These are phyloP conservation scores for Xylaria scruposa DNA, from an alignment of 495 filamentous ascomycete genomes.

Conservation along the genomic window DNA sequence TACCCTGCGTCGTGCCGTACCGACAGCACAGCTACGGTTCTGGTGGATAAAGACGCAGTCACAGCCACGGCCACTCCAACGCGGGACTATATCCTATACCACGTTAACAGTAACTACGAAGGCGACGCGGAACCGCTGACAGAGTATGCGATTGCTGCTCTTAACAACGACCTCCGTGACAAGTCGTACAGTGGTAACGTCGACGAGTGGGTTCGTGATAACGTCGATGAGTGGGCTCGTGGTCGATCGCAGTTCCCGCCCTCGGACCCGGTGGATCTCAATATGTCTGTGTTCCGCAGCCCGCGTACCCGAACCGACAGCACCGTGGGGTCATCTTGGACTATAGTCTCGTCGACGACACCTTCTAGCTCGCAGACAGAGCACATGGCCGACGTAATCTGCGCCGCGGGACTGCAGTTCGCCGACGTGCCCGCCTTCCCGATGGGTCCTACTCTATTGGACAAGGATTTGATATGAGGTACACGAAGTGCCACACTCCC, in stretches of 20 bases:
- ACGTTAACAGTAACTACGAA: conserved; percentile 24
- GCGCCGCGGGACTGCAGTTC: conserved; percentile 26
- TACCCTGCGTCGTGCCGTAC: conserved; percentile 3
- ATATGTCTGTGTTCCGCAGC: background rate
- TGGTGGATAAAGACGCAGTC: background rate
- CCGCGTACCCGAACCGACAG: conserved; percentile 21
- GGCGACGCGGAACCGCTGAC: conserved; percentile 20
- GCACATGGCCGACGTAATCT: conserved; percentile 19
- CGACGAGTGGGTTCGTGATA: conserved; percentile 27
- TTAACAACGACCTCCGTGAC: conserved; percentile 16
- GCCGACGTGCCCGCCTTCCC: conserved; percentile 27
- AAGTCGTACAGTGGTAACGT: conserved; percentile 24
- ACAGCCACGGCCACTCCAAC: background rate
- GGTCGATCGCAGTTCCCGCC: conserved; percentile 15
- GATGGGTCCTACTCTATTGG: background rate
- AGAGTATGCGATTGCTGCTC: conserved; percentile 28
- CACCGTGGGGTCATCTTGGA: conserved; percentile 25
- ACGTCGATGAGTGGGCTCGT: conserved; percentile 28
- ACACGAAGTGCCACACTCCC: background rate
- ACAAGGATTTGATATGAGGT: conserved; percentile 16
- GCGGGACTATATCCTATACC: conserved; percentile 1
- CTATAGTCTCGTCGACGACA: conserved; percentile 2
- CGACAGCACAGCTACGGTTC: conserved; percentile 11
- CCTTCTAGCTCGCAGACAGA: background rate
- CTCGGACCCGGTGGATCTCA: conserved; percentile 21